Evolutionary conservation across 2,329 filamentous ascomycete genomes (phyloP).

Genomic region (Verticillium longisporum): DNA sequence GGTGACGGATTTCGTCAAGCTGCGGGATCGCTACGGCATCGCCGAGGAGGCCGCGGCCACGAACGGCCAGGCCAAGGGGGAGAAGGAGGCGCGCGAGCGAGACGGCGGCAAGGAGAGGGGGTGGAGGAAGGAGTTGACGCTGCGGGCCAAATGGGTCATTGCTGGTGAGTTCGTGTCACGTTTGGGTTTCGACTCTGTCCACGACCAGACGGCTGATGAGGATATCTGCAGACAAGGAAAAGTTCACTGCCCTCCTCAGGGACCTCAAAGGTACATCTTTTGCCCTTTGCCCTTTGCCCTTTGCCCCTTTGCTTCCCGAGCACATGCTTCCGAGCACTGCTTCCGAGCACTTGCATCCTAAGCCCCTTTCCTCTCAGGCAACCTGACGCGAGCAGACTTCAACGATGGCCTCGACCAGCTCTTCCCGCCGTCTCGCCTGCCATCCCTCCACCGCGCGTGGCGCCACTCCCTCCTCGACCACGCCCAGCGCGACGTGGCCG

Average conservation of each 20-base stretch:
- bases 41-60: slow-evolving; percentile 18
- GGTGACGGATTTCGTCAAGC: slow-evolving; percentile 34
- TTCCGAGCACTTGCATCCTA: too few relatives aligned
- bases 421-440: slow-evolving; percentile 33
- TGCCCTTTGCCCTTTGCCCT: too few relatives aligned
- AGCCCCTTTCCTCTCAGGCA: neutral
- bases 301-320: too few relatives aligned
- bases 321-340: too few relatives aligned
- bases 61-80: neutral
- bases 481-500: slow-evolving; percentile 31
- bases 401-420: slow-evolving; percentile 41
- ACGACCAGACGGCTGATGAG: neutral
- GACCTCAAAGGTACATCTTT: slow-evolving; percentile 30
- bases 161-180: slow-evolving; percentile 19
- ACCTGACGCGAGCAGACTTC: slow-evolving; percentile 24
- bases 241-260: slow-evolving; percentile 30
- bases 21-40: slow-evolving; percentile 36
- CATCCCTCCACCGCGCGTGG: slow-evolving; percentile 37
- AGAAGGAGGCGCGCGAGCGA: slow-evolving; percentile 3
- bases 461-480: slow-evolving; percentile 37
- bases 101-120: slow-evolving; percentile 17
- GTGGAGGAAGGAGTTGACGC: slow-evolving; percentile 24
- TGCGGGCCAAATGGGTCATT: slow-evolving; percentile 37
- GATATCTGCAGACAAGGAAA: slow-evolving; percentile 30
- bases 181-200: neutral